Percentiles rank a stretch among this genome's conserved stretches.
Conservation (phyloP, 23 red algal genomes). For the Gracilariopsis chorda region DNA sequence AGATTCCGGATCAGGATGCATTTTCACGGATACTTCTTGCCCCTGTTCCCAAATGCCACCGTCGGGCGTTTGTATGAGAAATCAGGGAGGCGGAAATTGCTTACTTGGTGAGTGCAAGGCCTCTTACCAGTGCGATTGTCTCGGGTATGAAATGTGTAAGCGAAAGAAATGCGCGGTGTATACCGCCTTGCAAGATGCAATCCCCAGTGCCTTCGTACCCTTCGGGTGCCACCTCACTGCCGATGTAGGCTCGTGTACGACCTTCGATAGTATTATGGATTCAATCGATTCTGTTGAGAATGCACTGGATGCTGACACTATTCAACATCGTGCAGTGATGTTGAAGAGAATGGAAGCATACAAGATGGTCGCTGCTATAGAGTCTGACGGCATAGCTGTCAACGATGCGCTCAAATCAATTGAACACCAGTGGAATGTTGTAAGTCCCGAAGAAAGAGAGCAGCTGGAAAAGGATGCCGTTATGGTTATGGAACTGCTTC, state of each 20-base stretch:
- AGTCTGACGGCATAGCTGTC: not conserved
- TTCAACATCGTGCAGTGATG: not conserved
- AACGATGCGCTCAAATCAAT: not conserved
- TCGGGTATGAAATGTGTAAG: slow-evolving; percentile 51
- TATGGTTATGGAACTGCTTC: not conserved
- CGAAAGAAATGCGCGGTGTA: slow-evolving; percentile 7
- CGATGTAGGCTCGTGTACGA: slow-evolving; percentile 3
- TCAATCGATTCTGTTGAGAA: not conserved
- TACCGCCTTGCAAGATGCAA: not conserved
- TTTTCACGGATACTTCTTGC: slow-evolving; percentile 9
- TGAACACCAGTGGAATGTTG: not conserved
- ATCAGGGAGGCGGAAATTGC: slow-evolving; percentile 9
- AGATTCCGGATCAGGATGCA: no score
- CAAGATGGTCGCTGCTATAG: not conserved
- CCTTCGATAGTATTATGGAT: slow-evolving; percentile 1
- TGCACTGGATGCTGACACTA: not conserved
- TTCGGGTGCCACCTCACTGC: slow-evolving; percentile 24
- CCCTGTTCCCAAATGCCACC: not conserved
- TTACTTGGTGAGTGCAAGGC: slow-evolving; percentile 28
- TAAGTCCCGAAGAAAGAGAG: not conserved
- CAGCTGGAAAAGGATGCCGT: not conserved
- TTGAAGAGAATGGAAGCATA: not conserved
- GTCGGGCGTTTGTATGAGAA: slow-evolving; percentile 13
- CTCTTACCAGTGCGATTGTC: slow-evolving; percentile 34
- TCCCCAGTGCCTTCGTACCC: not conserved